phyloP scores from a whole-genome alignment of 148 eudicot species.

The Dysphania ambrosioides region DNA sequence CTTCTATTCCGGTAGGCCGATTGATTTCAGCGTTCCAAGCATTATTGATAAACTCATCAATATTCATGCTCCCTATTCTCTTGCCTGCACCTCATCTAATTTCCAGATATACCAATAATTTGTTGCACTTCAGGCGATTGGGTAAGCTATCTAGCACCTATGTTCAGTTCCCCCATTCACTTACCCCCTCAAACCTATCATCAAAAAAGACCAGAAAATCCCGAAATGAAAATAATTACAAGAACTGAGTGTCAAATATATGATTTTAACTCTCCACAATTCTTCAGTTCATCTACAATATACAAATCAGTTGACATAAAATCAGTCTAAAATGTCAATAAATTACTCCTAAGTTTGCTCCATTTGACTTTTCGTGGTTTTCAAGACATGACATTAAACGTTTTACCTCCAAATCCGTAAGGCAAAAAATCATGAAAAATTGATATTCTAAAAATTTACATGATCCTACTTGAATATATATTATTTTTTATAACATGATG shows the following conservation, averaged over 20 bases:
- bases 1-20: slow-evolving; percentile 28
- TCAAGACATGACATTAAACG: no score
- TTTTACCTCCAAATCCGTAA: no score
- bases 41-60: slow-evolving; percentile 40
- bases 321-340: no score
- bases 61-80: slow-evolving; percentile 37
- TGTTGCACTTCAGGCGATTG: slow-evolving; percentile 2
- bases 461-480: no score
- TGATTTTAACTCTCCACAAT: slow-evolving; percentile 10
- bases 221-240: slow-evolving; percentile 8
- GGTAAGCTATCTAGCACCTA: slow-evolving; percentile 21
- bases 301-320: background rate
- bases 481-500: no score
- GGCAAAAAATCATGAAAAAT: no score
- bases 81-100: slow-evolving; percentile 24
- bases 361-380: no score
- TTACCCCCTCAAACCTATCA: slow-evolving; percentile 26
- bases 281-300: slow-evolving; percentile 24
- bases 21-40: slow-evolving; percentile 31
- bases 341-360: no score
- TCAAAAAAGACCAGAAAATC: background rate
- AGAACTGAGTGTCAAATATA: background rate
- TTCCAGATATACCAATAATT: slow-evolving; percentile 16
- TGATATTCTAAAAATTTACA: no score
- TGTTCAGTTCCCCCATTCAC: slow-evolving; percentile 37